Conservation (phyloP, 2,329 filamentous ascomycete species). For the Neonectria punicea region DNA sequence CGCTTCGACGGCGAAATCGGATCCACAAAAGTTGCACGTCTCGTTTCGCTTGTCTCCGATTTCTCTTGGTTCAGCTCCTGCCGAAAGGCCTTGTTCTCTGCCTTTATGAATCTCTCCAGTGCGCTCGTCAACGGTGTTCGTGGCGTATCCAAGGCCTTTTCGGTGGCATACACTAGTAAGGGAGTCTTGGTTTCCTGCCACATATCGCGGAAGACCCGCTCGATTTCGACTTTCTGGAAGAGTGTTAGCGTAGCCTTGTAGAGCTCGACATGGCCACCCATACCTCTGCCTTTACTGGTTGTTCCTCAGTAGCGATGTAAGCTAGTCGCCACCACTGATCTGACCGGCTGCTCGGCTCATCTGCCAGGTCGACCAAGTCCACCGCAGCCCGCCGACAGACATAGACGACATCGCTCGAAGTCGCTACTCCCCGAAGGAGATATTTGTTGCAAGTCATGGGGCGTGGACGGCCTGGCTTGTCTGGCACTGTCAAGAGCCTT, state of each 20-base stretch:
- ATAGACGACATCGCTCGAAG: slow-evolving; percentile 59
- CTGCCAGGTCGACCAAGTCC: slow-evolving; percentile 56
- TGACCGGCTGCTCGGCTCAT: slow-evolving; percentile 37
- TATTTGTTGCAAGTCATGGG: slow-evolving; percentile 59
- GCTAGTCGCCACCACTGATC: slow-evolving; percentile 69
- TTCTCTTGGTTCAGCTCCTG: slow-evolving; percentile 58
- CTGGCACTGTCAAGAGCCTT: slow-evolving; percentile 51
- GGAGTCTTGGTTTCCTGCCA: slow-evolving; percentile 60
- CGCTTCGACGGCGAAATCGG: slow-evolving; percentile 58
- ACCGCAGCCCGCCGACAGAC: slow-evolving; percentile 58
- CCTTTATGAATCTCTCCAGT: slow-evolving; percentile 58
- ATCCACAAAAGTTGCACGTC: slow-evolving; percentile 44
- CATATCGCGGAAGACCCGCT: slow-evolving; percentile 57
- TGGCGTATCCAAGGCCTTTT: slow-evolving; percentile 43
- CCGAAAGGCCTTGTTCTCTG: slow-evolving; percentile 63
- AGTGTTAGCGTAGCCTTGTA: slow-evolving; percentile 23
- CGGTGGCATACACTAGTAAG: slow-evolving; percentile 64
- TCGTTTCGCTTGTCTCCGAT: slow-evolving; percentile 36
- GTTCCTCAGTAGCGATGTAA: slow-evolving; percentile 51
- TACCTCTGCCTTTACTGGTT: slow-evolving; percentile 63
- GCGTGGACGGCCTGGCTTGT: slow-evolving; percentile 49
- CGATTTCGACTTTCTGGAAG: slow-evolving; percentile 58
- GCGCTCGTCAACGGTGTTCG: slow-evolving; percentile 50
- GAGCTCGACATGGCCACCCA: slow-evolving; percentile 16
- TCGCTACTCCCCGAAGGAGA: slow-evolving; percentile 62